Base-by-base conservation (phyloP, 257 asterid species). In the Capsicum rhomboideum region DNA sequence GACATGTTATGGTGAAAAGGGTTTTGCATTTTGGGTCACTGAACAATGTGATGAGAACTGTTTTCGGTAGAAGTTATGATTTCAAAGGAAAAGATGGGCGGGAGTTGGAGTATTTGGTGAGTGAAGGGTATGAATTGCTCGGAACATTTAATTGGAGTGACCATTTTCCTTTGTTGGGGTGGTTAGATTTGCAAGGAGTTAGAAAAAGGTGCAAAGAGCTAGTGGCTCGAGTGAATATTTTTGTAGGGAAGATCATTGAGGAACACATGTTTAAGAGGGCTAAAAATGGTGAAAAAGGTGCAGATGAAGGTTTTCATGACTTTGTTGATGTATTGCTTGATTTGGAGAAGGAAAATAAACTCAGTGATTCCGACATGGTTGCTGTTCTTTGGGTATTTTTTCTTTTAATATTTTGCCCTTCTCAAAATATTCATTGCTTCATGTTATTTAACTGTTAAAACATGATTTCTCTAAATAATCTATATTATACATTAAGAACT, bases 361-460 rank as follows among this genome's bases (percentile, higher is more conserved):
- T 95, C 6, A 88, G 84, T 44, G 93, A 92, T 74, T 88, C 93
- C 2, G 98, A 95, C 77, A 91, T 92, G 95, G 85, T 92, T 87
- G 98, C 98, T 34, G 94, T 95, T 83, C 90, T 95, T 17, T 95
- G 98, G 98, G 98, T 95, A 93, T 63, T 59, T 10, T n/a, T 17
- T 46, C n/a, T 46, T 10, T 12, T 63, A 2, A 12, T 3, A 3
- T 3, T 75, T 12, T 40, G 2, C 3, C 1, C 16, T 55, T 28
- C 42, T 2, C 8, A 26, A n/a, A 34, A 63, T 6, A 0, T 59
- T 14, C 17, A 6, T 42, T 44, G 13, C 0, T 17, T 16, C 1
- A 0, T 42, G 6, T 0, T 9, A 6, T 71, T 42, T n/a, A n/a
- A n/a, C n/a, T n/a, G n/a, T n/a, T n/a, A n/a, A n/a, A n/a, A n/a